Evolutionary conservation across 257 asterid genomes (phyloP), one percentile per base, ranked within the genome.

Genomic region (Solanum paucissectum): DNA sequence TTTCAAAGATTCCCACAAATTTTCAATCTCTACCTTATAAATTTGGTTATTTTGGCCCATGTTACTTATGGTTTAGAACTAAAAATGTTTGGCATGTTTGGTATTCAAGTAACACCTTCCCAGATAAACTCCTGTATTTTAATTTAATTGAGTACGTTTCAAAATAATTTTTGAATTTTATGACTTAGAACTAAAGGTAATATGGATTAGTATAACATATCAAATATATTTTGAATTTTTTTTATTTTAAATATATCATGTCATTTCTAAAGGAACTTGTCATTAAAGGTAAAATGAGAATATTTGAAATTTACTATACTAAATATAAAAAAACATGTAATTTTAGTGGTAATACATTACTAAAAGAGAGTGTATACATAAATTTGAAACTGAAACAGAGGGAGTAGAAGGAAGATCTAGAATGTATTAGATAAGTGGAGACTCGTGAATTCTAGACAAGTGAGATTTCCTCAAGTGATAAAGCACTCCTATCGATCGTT

Each of bases 1-100:
- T 20, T 0, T 21, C 0, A 8, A 0, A 7, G 1, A 6, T 3
- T 55, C 0, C 2, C 2, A 7, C 11, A 55, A 55, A 7, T 18
- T 20, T 52, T 55, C 0, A 55, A 55, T 20, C 0, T 55, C 64
- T 1, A 7, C 1, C 1, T 18, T 55, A 18, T 0, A 55, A 55
- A 0, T 55, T 55, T 55, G 64, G 11, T 55, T 55, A 55, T 20
- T 55, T 55, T 55, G 11, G 64, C 9, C 3, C 25, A 55, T 55
- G 2, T 55, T 20, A 3, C 64, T 55, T 55, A 55, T 6, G n/a
- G 64, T 77, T n/a, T 76, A 12, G 7, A 77, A 77, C 37, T 23
- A 77, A 77, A 25, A 18, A 81, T 12, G 12, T 29, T 18, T 9
- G 29, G 18, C 25, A 29, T 49, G 69, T 49, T 82, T 29, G 69